Percentiles rank a stretch among this genome's conserved stretches.
phyloP scores from a whole-genome alignment of 805 yeast species.

The Yarrowia divulgata region DNA sequence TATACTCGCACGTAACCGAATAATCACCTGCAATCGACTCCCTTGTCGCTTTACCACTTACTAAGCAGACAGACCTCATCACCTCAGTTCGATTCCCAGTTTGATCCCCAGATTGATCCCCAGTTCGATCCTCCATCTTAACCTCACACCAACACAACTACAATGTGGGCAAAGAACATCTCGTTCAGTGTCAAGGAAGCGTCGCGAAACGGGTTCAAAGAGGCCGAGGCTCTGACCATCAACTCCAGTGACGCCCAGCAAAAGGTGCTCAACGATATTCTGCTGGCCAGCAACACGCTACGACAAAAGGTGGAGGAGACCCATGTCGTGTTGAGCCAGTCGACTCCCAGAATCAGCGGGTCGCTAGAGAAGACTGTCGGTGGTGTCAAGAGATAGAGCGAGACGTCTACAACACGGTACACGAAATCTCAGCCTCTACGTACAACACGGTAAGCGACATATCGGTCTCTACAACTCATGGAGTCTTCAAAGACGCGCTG shows the following conservation, averaged over 20 bases:
- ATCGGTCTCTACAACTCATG: no score
- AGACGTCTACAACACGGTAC: no score
- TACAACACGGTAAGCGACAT: no score
- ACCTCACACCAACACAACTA: background rate
- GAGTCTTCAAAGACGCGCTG: no score
- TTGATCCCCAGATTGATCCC: background rate
- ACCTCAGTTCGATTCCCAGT: no score
- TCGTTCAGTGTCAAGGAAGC: slow-evolving; percentile 19
- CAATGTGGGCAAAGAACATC: slow-evolving; percentile 23
- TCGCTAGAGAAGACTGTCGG: slow-evolving; percentile 32
- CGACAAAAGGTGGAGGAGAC: slow-evolving; percentile 25
- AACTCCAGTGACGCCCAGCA: slow-evolving; percentile 24
- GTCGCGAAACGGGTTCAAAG: slow-evolving; percentile 31
- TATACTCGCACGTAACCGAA: no score
- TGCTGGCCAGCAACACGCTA: slow-evolving; percentile 32
- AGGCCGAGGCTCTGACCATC: slow-evolving; percentile 31
- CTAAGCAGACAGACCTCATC: background rate
- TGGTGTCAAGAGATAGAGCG: background rate
- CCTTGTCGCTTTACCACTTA: background rate
- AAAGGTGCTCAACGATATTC: slow-evolving; percentile 26
- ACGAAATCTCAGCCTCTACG: no score
- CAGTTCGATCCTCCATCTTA: background rate
- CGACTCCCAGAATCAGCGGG: slow-evolving; percentile 16
- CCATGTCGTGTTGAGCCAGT: background rate
- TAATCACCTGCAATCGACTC: background rate